Percentiles rank a stretch among this genome's conserved stretches.
phyloP scores from a whole-genome alignment of 2,329 filamentous ascomycete genomes.

The Cryphonectria radicalis region DNA sequence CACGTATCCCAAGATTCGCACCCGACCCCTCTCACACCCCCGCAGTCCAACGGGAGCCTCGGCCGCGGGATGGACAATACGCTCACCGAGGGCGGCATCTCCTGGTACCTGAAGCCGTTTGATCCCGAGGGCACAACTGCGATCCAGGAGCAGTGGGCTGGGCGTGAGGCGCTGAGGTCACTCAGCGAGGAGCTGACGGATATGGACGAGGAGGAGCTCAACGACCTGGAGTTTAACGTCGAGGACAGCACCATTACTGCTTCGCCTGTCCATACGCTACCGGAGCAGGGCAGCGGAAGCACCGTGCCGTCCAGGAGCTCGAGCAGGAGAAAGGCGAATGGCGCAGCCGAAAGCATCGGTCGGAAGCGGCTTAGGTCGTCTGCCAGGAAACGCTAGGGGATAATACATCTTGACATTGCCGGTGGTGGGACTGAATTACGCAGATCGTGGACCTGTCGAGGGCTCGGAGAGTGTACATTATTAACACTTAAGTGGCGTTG shows the following conservation, averaged over 20 bases:
- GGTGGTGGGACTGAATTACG: not conserved
- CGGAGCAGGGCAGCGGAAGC: slow-evolving; percentile 4
- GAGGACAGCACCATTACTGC: slow-evolving; percentile 52
- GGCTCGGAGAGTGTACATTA: not conserved
- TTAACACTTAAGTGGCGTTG: not conserved
- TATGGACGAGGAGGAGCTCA: slow-evolving; percentile 87
- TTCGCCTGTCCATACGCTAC: slow-evolving; percentile 35
- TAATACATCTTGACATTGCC: not conserved
- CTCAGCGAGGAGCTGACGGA: slow-evolving; percentile 90
- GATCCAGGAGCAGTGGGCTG: slow-evolving; percentile 74
- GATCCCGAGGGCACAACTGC: slow-evolving; percentile 80
- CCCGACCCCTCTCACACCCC: slow-evolving; percentile 65
- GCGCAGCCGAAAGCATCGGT: slow-evolving; percentile 6
- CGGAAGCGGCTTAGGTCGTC: slow-evolving; percentile 41
- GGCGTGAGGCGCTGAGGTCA: slow-evolving; percentile 65
- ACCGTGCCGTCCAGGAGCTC: slow-evolving; percentile 12
- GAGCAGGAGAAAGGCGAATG: slow-evolving; percentile 18
- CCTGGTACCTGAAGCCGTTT: slow-evolving; percentile 86
- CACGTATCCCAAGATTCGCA: slow-evolving; percentile 39
- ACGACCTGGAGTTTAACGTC: slow-evolving; percentile 65
- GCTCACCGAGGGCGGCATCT: slow-evolving; percentile 74
- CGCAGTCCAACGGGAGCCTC: slow-evolving; percentile 65
- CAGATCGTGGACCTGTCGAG: not conserved
- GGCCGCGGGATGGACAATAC: slow-evolving; percentile 54
- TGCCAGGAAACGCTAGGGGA: slow-evolving; percentile 34